These are phyloP conservation scores for Blepharisma undulans DNA, from an alignment of 169 alveolate species.

Conservation along the genomic window DNA sequence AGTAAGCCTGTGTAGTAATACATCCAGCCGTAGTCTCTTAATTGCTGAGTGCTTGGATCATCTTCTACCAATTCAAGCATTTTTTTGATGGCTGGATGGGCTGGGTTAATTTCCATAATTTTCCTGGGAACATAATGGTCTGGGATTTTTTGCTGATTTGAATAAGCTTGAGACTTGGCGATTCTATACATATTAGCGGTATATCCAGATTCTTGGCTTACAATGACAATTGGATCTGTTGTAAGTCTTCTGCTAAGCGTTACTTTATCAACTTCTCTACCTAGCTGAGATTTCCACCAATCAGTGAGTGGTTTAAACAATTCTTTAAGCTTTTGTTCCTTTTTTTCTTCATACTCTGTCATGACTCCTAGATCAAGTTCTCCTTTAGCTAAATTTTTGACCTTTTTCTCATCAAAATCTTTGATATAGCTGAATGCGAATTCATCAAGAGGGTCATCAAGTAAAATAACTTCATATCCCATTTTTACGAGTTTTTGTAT, in stretches of 20 bases:
- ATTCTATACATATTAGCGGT: constrained; percentile 97
- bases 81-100: constrained; percentile 93
- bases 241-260: constrained; percentile 88
- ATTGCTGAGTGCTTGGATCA: constrained; percentile 49
- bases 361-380: constrained; percentile 91
- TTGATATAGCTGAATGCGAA: constrained; percentile 92
- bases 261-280: constrained; percentile 90
- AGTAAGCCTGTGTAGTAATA: constrained; percentile 77
- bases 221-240: constrained; percentile 91
- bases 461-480: constrained; percentile 93
- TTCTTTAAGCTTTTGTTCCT: constrained; percentile 69
- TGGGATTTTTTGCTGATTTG: constrained; percentile 89
- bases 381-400: constrained; percentile 93
- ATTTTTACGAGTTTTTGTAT: constrained; percentile 88
- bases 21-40: constrained; percentile 73
- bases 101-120: constrained; percentile 94
- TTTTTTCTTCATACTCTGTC: constrained; percentile 77
- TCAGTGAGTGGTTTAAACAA: constrained; percentile 90
- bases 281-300: constrained; percentile 87
- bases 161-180: constrained; percentile 94
- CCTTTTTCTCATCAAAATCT: constrained; percentile 91
- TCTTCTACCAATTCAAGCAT: constrained; percentile 76
- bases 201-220: constrained; percentile 93
- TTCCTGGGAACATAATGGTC: constrained; percentile 88
- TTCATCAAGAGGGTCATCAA: constrained; percentile 97